phyloP scores from a whole-genome alignment of 257 asterid species.

The Solanum boliviense region DNA sequence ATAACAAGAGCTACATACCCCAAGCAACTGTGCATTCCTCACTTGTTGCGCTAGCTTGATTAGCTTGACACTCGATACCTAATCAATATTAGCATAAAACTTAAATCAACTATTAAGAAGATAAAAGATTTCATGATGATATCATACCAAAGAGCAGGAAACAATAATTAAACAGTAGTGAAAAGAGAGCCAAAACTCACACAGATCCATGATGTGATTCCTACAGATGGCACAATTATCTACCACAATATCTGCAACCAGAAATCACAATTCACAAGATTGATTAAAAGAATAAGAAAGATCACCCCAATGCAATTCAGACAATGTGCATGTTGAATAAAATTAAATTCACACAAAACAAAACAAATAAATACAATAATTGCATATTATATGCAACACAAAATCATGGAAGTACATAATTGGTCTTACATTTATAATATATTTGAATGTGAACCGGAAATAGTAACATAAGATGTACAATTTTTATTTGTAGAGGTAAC shows the following conservation, averaged over 20 bases:
- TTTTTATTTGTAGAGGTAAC: neutral
- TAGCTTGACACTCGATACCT: slow-evolving; percentile 99
- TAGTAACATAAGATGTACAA: neutral
- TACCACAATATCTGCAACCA: slow-evolving; percentile 74
- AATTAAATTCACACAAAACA: neutral
- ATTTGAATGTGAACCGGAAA: neutral
- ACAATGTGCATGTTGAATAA: neutral
- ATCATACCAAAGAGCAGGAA: neutral
- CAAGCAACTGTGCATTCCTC: slow-evolving; percentile 99
- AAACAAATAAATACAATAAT: neutral
- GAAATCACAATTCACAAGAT: neutral
- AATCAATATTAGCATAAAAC: neutral
- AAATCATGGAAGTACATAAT: neutral
- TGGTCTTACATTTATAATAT: neutral
- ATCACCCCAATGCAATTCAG: neutral
- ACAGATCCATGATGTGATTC: slow-evolving; percentile 96
- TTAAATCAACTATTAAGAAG: neutral
- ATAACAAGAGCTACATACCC: slow-evolving; percentile 48
- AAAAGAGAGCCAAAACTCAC: slow-evolving; percentile 35
- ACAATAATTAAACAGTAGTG: neutral
- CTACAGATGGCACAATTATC: slow-evolving; percentile 95
- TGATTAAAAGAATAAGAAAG: neutral
- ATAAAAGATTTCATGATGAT: neutral
- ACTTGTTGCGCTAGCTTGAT: slow-evolving; percentile 96
- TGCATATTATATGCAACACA: neutral